Evolutionary conservation across 2,329 filamentous ascomycete genomes (phyloP), one percentile per base, ranked within the genome.

Genomic region (Cladosporium sp.): DNA sequence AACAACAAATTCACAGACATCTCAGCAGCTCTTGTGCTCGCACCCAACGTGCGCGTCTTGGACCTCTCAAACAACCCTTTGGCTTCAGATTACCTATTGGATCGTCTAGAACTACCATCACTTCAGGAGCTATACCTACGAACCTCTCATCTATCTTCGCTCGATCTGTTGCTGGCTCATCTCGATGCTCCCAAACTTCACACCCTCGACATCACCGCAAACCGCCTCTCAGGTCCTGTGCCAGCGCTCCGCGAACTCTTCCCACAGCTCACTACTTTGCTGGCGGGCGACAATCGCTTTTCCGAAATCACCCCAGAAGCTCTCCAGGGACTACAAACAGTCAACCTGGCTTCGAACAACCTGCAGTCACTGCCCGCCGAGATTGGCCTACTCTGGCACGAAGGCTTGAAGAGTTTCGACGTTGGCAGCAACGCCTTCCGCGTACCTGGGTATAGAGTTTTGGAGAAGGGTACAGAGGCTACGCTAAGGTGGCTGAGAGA

Each of bases 401-500:
- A 81, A 79, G 88, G 71, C 68, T 87, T 79, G 80, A 90, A 83
- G 77, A 85, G 83, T 63, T 80, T 97, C 11, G 90, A 96, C 57
- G 90, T 97, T 4, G 86, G 86, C 30, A 93, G 93, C 0, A 98
- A 98, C 76, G 85, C 88, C 34, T 98, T 98, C 79, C 85, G 92
- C 34, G 92, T 97, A 34, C 94, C 94, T 0, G 87, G 91, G 65
- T 93, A 90, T 81, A 91, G 90, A 68, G 85, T 97, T 7, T 80
- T 98, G 57, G 91, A 94, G 67, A 91, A 92, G 68, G 94, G 94
- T 0, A 97, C 93, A 0, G 92, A 96, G 71, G 90, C 91, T 2
- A 89, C 92, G 0, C 80, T 97, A 70, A 84, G 88, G 58, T 97
- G 92, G 90, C 78, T 97, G 59, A 85, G 91, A 67, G 90, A 92